Percentiles rank a stretch among this genome's conserved stretches.
These are phyloP conservation scores for Acidiella bohemica DNA, from an alignment of 495 filamentous ascomycete genomes.

Conservation along the genomic window DNA sequence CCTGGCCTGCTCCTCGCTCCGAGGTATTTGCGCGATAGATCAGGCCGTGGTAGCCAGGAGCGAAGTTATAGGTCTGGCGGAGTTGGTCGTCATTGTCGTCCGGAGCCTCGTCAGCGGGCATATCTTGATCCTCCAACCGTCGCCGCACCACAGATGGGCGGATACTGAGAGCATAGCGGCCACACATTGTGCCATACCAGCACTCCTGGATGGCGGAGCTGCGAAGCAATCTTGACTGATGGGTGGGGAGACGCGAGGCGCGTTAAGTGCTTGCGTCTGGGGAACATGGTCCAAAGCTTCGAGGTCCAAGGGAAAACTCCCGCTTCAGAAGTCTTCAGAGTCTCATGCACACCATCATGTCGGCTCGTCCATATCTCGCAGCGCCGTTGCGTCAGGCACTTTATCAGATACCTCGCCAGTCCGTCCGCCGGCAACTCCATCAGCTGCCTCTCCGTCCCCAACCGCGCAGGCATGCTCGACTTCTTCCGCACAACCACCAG, in stretches of 20 bases:
- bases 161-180: constrained; percentile 62
- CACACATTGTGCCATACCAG: constrained; percentile 63
- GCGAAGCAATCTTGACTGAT: no score
- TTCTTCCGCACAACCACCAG: constrained; percentile 3
- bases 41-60: constrained; percentile 70
- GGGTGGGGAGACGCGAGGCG: no score
- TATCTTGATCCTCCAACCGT: constrained; percentile 56
- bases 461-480: background rate
- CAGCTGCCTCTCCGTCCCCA: constrained; percentile 1
- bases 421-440: background rate
- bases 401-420: background rate
- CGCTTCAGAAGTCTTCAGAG: no score
- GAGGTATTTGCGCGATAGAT: constrained; percentile 70
- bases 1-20: constrained; percentile 35
- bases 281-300: no score
- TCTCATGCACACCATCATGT: constrained; percentile 10
- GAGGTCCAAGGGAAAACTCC: no score
- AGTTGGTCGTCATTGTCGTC: constrained; percentile 49
- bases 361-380: background rate
- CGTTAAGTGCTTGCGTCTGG: no score
- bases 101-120: constrained; percentile 65
- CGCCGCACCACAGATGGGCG: constrained; percentile 53
- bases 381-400: constrained; percentile 1
- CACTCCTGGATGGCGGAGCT: no score
- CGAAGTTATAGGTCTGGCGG: constrained; percentile 81